phyloP scores from a whole-genome alignment of 2,329 filamentous ascomycete species.

The Aureobasidium leucospermi region DNA sequence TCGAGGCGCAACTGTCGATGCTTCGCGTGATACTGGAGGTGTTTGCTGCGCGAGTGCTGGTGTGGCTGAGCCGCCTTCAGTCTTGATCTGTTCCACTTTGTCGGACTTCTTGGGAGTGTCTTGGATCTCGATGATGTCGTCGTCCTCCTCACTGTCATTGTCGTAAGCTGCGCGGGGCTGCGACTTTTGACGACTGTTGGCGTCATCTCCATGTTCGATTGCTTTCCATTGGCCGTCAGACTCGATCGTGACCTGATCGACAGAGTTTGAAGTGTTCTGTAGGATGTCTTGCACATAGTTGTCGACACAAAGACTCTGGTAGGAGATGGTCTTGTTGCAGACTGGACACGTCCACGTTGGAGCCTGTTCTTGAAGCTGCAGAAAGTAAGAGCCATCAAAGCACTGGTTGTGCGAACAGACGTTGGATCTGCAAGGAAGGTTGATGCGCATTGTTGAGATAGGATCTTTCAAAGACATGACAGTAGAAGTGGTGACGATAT shows the following conservation, averaged over 20 bases:
- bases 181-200: conserved; percentile 28
- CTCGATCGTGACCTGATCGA: conserved; percentile 85
- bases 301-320: conserved; percentile 77
- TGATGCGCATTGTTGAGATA: conserved; percentile 75
- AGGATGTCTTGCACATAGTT: conserved; percentile 89
- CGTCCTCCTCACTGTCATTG: conserved; percentile 36
- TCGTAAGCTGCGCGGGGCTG: conserved; percentile 26
- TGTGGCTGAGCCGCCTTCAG: conserved; percentile 28
- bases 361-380: conserved; percentile 90
- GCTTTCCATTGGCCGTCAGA: conserved; percentile 72
- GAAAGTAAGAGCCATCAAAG: conserved; percentile 86
- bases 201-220: conserved; percentile 36
- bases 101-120: conserved; percentile 22
- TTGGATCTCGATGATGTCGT: conserved; percentile 39
- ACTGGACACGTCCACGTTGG: conserved; percentile 96
- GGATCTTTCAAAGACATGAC: conserved; percentile 91
- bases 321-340: conserved; percentile 76
- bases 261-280: conserved; percentile 57
- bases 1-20: conserved; percentile 24
- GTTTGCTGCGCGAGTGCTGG: conserved; percentile 34
- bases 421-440: conserved; percentile 69
- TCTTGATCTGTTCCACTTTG: conserved; percentile 33
- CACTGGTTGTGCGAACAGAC: conserved; percentile 86
- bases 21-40: conserved; percentile 40
- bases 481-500: conserved; percentile 81